A percentile compares a stretch with the other conserved stretches of the same genome.
These are phyloP conservation scores for Filobasidium floriforme DNA, from an alignment of 768 basidiomycete genomes.

Conservation along the genomic window DNA sequence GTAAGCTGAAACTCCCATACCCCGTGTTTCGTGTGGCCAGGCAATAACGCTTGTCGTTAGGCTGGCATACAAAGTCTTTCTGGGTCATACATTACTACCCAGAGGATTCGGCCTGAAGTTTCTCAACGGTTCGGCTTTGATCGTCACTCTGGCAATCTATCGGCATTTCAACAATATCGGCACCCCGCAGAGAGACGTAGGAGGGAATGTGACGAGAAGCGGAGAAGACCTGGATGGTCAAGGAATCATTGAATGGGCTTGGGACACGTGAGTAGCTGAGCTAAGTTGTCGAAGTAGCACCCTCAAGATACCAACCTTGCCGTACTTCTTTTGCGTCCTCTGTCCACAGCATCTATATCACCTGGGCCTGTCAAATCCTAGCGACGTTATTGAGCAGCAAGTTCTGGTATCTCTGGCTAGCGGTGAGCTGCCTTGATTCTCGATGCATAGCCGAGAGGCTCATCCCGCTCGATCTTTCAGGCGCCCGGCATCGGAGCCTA, in stretches of 20 bases:
- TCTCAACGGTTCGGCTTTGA: conserved; percentile 22
- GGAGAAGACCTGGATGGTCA: conserved; percentile 40
- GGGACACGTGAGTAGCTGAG: conserved; percentile 38
- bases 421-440: conserved; percentile 21
- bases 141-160: conserved; percentile 30
- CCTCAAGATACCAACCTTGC: background rate
- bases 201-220: conserved; percentile 24
- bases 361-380: conserved; percentile 39
- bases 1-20: no score
- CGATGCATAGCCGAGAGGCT: background rate
- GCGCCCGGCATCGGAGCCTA: conserved; percentile 36
- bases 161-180: conserved; percentile 38
- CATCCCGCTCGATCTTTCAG: background rate
- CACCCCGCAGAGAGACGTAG: conserved; percentile 26
- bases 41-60: background rate
- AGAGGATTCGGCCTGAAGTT: background rate
- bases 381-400: conserved; percentile 37
- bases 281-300: background rate
- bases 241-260: conserved; percentile 39
- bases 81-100: background rate
- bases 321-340: background rate
- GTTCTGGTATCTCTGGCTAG: conserved; percentile 40
- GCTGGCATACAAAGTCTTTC: background rate
- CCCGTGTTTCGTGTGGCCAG: background rate
- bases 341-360: conserved; percentile 34